Conservation (phyloP, 306 rosid species). For the Lagenaria siceraria region DNA sequence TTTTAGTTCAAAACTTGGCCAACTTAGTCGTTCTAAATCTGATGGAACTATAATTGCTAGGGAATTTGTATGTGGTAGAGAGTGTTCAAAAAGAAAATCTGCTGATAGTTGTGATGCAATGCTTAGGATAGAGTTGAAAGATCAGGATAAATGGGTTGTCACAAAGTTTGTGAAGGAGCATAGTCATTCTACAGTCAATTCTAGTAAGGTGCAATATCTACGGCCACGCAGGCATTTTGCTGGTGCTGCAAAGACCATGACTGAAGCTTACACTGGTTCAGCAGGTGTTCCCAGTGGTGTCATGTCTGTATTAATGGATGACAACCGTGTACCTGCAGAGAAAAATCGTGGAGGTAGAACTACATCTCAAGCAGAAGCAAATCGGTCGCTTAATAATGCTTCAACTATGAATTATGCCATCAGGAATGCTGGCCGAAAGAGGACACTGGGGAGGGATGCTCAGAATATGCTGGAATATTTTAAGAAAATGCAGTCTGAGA, state of each 20-base stretch:
- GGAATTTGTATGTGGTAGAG: conserved; percentile 69
- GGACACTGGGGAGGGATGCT: conserved; percentile 75
- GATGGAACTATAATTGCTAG: conserved; percentile 34
- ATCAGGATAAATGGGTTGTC: conserved; percentile 67
- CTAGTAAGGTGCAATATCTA: conserved; percentile 35
- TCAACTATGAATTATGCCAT: conserved; percentile 26
- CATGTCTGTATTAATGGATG: conserved; percentile 78
- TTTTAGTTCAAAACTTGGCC: conserved; percentile 45
- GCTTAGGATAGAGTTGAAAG: conserved; percentile 57
- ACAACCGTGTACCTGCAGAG: conserved; percentile 34
- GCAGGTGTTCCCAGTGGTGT: conserved; percentile 83
- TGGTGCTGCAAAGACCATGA: conserved; percentile 49
- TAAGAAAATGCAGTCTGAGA: conserved; percentile 89
- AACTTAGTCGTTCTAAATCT: conserved; percentile 35
- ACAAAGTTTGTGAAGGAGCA: conserved; percentile 81
- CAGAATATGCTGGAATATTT: conserved; percentile 82
- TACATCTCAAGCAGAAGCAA: conserved; percentile 31
- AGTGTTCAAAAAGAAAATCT: conserved; percentile 53
- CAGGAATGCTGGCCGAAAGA: conserved; percentile 33
- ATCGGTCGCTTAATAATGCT: conserved; percentile 33
- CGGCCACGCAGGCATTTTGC: conserved; percentile 80
- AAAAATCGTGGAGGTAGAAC: conserved; percentile 35
- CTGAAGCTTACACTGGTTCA: conserved; percentile 56
- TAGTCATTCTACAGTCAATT: conserved; percentile 45
- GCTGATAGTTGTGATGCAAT: conserved; percentile 63